Evolutionary conservation across 2,329 filamentous ascomycete genomes (phyloP).

Genomic region (Fusarium dimerum): DNA sequence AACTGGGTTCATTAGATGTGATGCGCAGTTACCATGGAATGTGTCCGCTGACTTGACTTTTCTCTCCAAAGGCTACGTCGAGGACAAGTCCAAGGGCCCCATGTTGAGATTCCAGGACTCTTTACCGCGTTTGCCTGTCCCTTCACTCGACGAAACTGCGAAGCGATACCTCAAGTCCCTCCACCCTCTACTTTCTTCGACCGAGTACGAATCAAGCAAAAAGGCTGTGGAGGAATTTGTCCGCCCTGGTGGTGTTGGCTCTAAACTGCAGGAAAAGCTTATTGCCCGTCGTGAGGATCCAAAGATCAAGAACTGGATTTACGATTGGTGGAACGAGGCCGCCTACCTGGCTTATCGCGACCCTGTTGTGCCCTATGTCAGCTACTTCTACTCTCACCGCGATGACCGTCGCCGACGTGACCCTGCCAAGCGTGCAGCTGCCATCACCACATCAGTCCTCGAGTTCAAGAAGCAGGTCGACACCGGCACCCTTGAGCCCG

Average conservation of each 20-base stretch:
- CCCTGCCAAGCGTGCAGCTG: constrained; percentile 89
- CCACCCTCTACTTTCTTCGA: constrained; percentile 68
- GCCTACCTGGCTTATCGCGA: constrained; percentile 94
- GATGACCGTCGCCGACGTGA: constrained; percentile 87
- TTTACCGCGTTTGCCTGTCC: constrained; percentile 77
- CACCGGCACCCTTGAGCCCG: constrained; percentile 78
- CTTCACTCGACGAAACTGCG: constrained; percentile 79
- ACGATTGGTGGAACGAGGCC: constrained; percentile 97
- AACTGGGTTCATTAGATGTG: background rate
- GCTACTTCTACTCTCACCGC: constrained; percentile 98
- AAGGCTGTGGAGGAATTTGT: constrained; percentile 88
- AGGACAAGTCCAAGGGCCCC: constrained; percentile 75
- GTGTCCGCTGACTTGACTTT: constrained; percentile 18
- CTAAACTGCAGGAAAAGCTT: constrained; percentile 85
- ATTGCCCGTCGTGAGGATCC: constrained; percentile 77
- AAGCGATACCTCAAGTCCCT: constrained; percentile 79
- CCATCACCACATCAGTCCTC: constrained; percentile 79
- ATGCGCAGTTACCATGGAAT: background rate
- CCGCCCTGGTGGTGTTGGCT: constrained; percentile 79
- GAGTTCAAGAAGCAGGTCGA: constrained; percentile 97
- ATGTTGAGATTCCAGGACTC: constrained; percentile 87
- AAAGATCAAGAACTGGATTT: constrained; percentile 87
- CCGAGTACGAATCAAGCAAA: constrained; percentile 72
- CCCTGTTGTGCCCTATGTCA: constrained; percentile 95
- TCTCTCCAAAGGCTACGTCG: constrained; percentile 64